Conservation (phyloP, 2,329 filamentous ascomycete genomes). For the Rachicladosporium sp. region DNA sequence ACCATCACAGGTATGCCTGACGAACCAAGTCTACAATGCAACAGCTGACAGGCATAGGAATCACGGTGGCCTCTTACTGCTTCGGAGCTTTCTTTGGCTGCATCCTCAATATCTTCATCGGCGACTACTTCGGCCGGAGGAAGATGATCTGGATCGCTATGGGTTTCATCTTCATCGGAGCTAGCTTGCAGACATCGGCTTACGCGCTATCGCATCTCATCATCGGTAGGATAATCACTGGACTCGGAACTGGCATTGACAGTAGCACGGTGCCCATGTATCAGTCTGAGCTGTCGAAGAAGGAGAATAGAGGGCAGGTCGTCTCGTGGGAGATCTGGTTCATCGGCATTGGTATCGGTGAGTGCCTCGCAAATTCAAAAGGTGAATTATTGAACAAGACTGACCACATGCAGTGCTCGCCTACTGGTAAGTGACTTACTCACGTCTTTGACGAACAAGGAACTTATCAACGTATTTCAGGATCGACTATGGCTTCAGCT, state of each 20-base stretch:
- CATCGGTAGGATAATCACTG: slow-evolving; percentile 31
- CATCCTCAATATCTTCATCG: slow-evolving; percentile 23
- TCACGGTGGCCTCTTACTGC: slow-evolving; percentile 26
- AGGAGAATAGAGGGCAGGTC: slow-evolving; percentile 14
- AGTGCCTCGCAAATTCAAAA: slow-evolving; percentile 3
- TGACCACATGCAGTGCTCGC: no score
- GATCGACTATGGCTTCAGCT: slow-evolving; percentile 17
- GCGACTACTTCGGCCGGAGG: slow-evolving; percentile 23
- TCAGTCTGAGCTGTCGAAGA: slow-evolving; percentile 14
- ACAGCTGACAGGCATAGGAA: slow-evolving; percentile 11
- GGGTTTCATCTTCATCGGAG: slow-evolving; percentile 26
- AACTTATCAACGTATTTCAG: slow-evolving; percentile 6
- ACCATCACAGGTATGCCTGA: slow-evolving; percentile 7
- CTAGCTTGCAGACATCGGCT: slow-evolving; percentile 29
- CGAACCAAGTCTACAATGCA: background rate
- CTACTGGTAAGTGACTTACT: no score
- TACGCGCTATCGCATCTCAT: slow-evolving; percentile 28
- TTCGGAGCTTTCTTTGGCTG: slow-evolving; percentile 24
- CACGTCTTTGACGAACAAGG: background rate
- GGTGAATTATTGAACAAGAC: background rate
- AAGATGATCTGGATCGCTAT: slow-evolving; percentile 27
- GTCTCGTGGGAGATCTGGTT: slow-evolving; percentile 18
- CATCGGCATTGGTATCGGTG: slow-evolving; percentile 13
- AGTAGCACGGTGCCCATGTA: slow-evolving; percentile 28
- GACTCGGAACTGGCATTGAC: slow-evolving; percentile 29